phyloP scores from a whole-genome alignment of 371 early-diverging fungal species.

The Mucor velutinosus region DNA sequence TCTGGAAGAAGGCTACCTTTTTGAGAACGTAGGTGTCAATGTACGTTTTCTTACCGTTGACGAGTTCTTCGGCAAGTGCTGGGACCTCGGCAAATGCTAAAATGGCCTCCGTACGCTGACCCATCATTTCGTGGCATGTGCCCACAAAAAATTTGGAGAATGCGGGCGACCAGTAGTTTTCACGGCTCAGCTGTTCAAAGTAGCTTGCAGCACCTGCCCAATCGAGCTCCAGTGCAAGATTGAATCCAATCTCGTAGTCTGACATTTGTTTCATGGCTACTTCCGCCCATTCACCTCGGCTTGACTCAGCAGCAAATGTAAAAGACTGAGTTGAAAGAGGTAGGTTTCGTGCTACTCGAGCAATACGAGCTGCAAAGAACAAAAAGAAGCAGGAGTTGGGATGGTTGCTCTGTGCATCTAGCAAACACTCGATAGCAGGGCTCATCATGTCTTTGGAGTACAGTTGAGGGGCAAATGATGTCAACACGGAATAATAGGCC shows the following conservation, averaged over 20 bases:
- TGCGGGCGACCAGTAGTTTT: constrained; percentile 64
- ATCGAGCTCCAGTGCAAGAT: constrained; percentile 53
- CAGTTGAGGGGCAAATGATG: constrained; percentile 52
- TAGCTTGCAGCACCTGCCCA: constrained; percentile 52
- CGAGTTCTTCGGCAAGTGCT: constrained; percentile 40
- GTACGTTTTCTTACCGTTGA: constrained; percentile 47
- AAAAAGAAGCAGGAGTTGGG: constrained; percentile 65
- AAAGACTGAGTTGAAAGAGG: constrained; percentile 60
- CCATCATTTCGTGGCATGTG: constrained; percentile 56
- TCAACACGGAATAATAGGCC: constrained; percentile 54
- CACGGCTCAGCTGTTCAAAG: constrained; percentile 52
- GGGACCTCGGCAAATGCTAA: constrained; percentile 51
- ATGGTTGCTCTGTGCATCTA: constrained; percentile 55
- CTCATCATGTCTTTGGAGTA: constrained; percentile 42
- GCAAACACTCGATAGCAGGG: constrained; percentile 58
- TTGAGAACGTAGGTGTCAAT: constrained; percentile 60
- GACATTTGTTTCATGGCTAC: constrained; percentile 53
- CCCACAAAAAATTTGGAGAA: constrained; percentile 65
- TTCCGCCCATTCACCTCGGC: constrained; percentile 60
- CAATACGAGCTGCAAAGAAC: constrained; percentile 59
- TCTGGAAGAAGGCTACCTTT: constrained; percentile 56
- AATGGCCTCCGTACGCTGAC: constrained; percentile 54
- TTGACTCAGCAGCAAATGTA: constrained; percentile 52
- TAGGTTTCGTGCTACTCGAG: constrained; percentile 51
- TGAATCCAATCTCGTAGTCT: constrained; percentile 65